Base-by-base conservation (phyloP, 306 rosid species). In the Luffa aegyptiaca region DNA sequence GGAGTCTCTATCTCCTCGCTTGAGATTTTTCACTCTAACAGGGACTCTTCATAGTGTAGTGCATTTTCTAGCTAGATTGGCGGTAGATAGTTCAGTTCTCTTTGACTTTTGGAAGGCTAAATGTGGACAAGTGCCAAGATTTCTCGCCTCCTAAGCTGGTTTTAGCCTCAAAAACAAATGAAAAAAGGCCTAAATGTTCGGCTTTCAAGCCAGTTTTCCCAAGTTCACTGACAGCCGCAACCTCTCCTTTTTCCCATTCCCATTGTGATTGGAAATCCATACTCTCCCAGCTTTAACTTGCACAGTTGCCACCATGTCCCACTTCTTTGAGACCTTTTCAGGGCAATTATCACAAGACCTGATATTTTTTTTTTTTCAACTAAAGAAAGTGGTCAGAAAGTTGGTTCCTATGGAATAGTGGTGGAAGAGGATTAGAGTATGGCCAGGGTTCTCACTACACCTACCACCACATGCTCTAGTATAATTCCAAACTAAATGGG, bases 401-500 rank as follows among this genome's bases (percentile, higher is more conserved):
- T 12, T 52, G 64, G 64, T 75, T 75, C 63, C 11, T 4, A 52
- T 35, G 42, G 44, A 35, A 37, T 16, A 52, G 48, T 75, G 61
- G 78, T 14, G 41, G 77, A 46, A 45, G 37, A 44, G 10, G 55
- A 69, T 69, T 18, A 70, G 14, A 35, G 33, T 12, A 35, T 31
- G 77, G 44, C 61, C 13, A 52, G 35, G 44, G 26, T 75, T 45
- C 63, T 74, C 33, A 53, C 58, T 56, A 39, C 63, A 75, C 61
- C 61, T 26, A 75, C 79, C 64, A 52, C 79, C 46, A 74, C 44
- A 33, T 52, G 45, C 41, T 52, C 62, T 55, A 35, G 10, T 16
- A 52, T 75, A 73, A 75, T 16, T 75, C 78, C 9, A 52, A 75
- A 51, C 79, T 14, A 75, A 75, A 75, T 75, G 48, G 0, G 58